Conservation (phyloP, 306 rosid genomes). For the Prinsepia uniflora region DNA sequence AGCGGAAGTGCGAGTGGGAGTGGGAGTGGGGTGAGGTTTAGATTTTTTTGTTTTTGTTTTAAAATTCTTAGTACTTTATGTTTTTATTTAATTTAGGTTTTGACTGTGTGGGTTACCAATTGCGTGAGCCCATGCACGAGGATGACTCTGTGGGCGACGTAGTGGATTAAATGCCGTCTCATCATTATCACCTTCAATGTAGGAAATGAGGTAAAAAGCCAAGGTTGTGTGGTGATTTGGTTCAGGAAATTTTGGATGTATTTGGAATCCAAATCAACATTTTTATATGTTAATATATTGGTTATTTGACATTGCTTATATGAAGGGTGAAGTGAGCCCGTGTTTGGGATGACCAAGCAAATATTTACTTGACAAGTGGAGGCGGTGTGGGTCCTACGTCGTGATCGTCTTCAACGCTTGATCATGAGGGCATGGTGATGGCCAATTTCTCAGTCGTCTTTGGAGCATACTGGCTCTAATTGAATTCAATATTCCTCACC, state of each 20-base stretch:
- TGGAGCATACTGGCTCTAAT: not conserved
- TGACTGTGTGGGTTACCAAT: conserved; percentile 19
- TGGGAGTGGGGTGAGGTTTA: not conserved
- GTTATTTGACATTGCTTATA: no score
- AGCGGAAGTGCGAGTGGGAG: not conserved
- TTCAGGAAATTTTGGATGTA: not conserved
- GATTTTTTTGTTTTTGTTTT: no score
- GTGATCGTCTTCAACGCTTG: conserved; percentile 23
- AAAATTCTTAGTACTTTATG: not conserved
- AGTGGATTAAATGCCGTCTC: not conserved
- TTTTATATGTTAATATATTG: no score
- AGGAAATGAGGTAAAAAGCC: not conserved
- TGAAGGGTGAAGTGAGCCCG: not conserved
- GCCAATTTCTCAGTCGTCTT: not conserved
- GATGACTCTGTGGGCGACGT: conserved; percentile 25
- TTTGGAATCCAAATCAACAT: no score
- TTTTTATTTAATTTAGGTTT: not conserved
- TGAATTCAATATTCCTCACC: conserved; percentile 7
- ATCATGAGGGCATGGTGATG: conserved; percentile 14
- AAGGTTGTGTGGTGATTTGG: not conserved
- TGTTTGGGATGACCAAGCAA: not conserved
- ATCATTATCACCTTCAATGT: conserved; percentile 3
- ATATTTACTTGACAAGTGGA: not conserved
- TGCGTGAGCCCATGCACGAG: conserved; percentile 60
- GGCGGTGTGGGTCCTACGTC: conserved; percentile 14